Evolutionary conservation across 1,284 basidiomycete genomes (phyloP).

Genomic region (Tausonia pullulans): DNA sequence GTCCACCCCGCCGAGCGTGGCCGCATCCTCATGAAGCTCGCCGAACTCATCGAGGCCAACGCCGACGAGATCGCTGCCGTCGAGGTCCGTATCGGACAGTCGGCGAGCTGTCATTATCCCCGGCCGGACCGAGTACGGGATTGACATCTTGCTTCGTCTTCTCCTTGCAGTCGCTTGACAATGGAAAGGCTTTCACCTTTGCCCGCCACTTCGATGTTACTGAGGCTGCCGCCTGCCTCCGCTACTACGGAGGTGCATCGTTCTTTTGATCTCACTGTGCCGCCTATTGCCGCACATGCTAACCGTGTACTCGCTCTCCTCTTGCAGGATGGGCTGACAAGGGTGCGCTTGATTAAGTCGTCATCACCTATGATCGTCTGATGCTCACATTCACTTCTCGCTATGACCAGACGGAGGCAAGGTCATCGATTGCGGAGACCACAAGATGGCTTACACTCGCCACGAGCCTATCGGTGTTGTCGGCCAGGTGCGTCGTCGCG

Average conservation of each 20-base stretch:
- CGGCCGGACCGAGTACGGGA: no score
- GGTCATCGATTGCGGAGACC: constrained; percentile 45
- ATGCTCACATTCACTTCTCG: no score
- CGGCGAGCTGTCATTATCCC: no score
- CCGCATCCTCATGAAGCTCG: constrained; percentile 52
- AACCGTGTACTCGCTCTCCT: not conserved
- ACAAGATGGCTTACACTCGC: constrained; percentile 42
- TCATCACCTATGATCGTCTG: no score
- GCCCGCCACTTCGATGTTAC: constrained; percentile 60
- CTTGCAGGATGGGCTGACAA: constrained; percentile 51
- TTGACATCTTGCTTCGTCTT: constrained; percentile 18
- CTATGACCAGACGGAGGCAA: constrained; percentile 49
- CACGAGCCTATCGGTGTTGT: constrained; percentile 89
- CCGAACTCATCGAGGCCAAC: constrained; percentile 59
- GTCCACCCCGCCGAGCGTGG: constrained; percentile 52
- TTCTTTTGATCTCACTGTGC: not conserved
- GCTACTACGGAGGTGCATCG: constrained; percentile 42
- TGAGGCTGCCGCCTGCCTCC: constrained; percentile 54
- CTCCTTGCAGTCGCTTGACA: constrained; percentile 47
- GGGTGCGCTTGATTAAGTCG: constrained; percentile 17
- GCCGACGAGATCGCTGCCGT: constrained; percentile 61
- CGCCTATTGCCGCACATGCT: not conserved
- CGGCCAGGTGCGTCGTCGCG: constrained; percentile 58
- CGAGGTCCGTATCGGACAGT: constrained; percentile 33
- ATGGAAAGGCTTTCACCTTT: constrained; percentile 57